Evolutionary conservation across 1,284 basidiomycete species (phyloP).

Genomic region (Xanthoconium separans): DNA sequence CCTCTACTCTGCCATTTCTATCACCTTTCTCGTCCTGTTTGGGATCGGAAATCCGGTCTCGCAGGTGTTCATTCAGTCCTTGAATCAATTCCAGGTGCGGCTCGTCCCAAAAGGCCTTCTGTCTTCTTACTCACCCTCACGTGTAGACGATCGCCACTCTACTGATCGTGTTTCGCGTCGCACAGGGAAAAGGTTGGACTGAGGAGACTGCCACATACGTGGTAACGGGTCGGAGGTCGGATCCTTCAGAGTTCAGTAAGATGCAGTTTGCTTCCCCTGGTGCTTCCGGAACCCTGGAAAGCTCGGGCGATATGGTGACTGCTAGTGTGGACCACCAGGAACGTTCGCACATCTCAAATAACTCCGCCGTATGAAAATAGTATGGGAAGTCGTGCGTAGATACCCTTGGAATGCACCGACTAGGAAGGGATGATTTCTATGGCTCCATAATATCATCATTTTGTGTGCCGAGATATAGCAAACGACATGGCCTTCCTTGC

Average conservation of each 20-base stretch:
- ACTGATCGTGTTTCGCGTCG: constrained; percentile 27
- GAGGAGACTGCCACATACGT: constrained; percentile 7
- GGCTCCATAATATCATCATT: not conserved
- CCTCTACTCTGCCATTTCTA: constrained; percentile 19
- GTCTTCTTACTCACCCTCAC: not conserved
- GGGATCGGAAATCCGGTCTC: constrained; percentile 13
- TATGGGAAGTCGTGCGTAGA: not conserved
- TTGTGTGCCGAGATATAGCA: not conserved
- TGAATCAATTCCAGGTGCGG: constrained; percentile 24
- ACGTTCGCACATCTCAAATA: not conserved
- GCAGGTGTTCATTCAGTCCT: constrained; percentile 12
- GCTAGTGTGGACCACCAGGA: not conserved
- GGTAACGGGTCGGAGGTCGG: not conserved
- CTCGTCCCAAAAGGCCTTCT: not conserved
- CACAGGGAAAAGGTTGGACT: constrained; percentile 29
- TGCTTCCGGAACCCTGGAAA: constrained; percentile 1
- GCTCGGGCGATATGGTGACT: not conserved
- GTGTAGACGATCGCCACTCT: constrained; percentile 19
- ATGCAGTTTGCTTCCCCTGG: constrained; percentile 2
- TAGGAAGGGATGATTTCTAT: not conserved
- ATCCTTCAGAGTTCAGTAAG: not conserved
- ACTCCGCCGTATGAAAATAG: not conserved
- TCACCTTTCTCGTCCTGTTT: constrained; percentile 22
- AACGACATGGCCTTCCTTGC: too few relatives aligned
- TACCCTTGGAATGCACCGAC: not conserved